A percentile compares a stretch with the other conserved stretches of the same genome.
These are phyloP conservation scores for Persicaria maculosa DNA, from an alignment of 148 eudicot species.

Conservation along the genomic window DNA sequence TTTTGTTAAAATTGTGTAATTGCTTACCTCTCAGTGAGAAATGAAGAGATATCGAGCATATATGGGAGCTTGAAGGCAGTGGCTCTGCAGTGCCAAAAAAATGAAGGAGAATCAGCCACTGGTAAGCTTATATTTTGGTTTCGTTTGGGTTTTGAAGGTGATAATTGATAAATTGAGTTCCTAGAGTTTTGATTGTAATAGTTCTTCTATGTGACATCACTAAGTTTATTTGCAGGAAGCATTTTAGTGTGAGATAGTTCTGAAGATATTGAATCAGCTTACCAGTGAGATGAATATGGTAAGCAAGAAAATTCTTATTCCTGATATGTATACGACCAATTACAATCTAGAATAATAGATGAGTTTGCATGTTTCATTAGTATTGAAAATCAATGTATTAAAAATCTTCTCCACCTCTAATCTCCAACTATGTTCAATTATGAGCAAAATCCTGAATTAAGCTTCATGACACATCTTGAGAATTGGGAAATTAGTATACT, in stretches of 20 bases:
- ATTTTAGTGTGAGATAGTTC: slow-evolving; percentile 59
- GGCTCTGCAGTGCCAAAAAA: too few relatives aligned
- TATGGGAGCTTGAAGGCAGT: too few relatives aligned
- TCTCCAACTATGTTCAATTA: background rate
- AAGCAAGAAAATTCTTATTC: slow-evolving; percentile 11
- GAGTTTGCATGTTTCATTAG: background rate
- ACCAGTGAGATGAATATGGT: slow-evolving; percentile 79
- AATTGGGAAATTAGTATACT: too few relatives aligned
- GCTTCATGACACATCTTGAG: slow-evolving; percentile 48
- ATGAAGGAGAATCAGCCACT: too few relatives aligned
- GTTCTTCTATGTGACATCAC: background rate
- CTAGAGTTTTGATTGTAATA: background rate
- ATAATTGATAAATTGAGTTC: too few relatives aligned
- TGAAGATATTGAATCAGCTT: slow-evolving; percentile 71
- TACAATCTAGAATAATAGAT: background rate
- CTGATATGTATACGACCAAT: background rate
- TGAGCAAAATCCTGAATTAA: slow-evolving; percentile 67
- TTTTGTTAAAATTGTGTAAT: too few relatives aligned
- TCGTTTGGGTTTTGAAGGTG: too few relatives aligned
- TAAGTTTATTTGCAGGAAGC: slow-evolving; percentile 35
- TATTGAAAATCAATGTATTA: background rate
- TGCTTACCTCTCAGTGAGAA: too few relatives aligned
- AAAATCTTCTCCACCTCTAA: background rate
- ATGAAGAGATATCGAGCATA: too few relatives aligned
- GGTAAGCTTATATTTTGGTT: too few relatives aligned